Evolutionary conservation across 202 grass and related monocot genomes (phyloP), one percentile per base, ranked within the genome.

Genomic region (Setaria italica): DNA sequence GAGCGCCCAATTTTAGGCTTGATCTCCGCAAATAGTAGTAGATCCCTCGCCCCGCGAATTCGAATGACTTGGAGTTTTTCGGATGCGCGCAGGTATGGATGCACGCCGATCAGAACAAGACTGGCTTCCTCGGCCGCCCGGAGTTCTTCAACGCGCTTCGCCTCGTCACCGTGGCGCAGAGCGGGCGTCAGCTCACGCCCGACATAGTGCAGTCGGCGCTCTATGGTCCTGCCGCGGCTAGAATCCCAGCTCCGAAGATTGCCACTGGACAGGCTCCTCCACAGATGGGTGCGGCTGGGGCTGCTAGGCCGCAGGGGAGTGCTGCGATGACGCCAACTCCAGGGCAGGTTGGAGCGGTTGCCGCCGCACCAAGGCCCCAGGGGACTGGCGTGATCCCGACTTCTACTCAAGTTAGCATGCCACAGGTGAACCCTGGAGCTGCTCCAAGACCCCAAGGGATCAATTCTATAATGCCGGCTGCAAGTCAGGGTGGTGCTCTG

Each of bases 121-220:
- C 67, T 65, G 97, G 97, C 30, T 99, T 96, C 94, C 93, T 99
- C 60, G 97, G 97, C 37, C 92, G 89, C 49, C 93, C 89, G 15
- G 97, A 99, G 68, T 99, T 99, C 90, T 96, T 92, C 92, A 99
- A 99, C 88, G 87, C 88, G 0, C 87, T 99, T 39, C 94, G 93
- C 80, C 92, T 99, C 56, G 94, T 99, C 48, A 99, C 97, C 13
- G 94, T 99, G 58, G 97, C 97, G 30, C 97, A 99, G 91, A 96
- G 94, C 78, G 97, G 93, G 39, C 97, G 92, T 57, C 87, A 90
- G 80, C 92, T 99, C 72, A 94, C 91, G 63, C 90, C 94, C 9
- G 97, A 99, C 51, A 99, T 99, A 74, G 88, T 94, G 73, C 94
- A 97, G 73, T 91, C 97, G 47, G 97, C 97, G 62, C 87, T 99